Evolutionary conservation across 2,329 filamentous ascomycete genomes (phyloP).

Genomic region (Zasmidium cellare): DNA sequence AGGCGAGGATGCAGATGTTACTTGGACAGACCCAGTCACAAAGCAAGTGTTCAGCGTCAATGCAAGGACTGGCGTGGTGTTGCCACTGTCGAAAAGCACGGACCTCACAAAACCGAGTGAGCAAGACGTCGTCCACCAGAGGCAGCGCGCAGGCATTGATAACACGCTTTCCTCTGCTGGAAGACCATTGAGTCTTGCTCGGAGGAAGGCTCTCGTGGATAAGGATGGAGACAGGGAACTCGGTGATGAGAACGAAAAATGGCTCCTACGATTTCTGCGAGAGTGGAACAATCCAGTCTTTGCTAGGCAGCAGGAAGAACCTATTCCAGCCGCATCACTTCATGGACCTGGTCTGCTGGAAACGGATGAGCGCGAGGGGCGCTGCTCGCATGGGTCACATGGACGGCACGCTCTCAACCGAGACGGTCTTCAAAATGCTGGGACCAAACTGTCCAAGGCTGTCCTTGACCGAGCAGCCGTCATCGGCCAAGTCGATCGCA

Average conservation of each 20-base stretch:
- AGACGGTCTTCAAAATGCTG: conserved; percentile 1
- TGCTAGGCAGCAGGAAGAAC: conserved; percentile 38
- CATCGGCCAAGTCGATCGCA: conserved; percentile 81
- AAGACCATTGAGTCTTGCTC: conserved; percentile 36
- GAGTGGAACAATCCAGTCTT: conserved; percentile 80
- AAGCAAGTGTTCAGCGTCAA: conserved; percentile 55
- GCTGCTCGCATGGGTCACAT: conserved; percentile 10
- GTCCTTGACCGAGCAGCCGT: conserved; percentile 63
- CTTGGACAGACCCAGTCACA: conserved; percentile 65
- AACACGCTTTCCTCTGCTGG: conserved; percentile 27
- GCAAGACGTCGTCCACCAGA: too few relatives aligned
- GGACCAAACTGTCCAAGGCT: conserved; percentile 58
- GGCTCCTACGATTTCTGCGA: conserved; percentile 62
- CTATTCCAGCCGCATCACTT: conserved; percentile 24
- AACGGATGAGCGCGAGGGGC: conserved; percentile 7
- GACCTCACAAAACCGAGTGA: too few relatives aligned
- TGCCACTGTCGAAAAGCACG: conserved; percentile 17
- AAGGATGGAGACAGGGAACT: not conserved
- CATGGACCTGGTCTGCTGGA: conserved; percentile 22
- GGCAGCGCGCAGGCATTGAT: conserved; percentile 25
- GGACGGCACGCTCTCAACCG: not conserved
- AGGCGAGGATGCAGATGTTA: conserved; percentile 39
- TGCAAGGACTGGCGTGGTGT: conserved; percentile 53
- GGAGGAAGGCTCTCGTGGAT: conserved; percentile 14
- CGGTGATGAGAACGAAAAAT: conserved; percentile 34